A percentile compares a stretch with the other conserved stretches of the same genome.
Conservation (phyloP, 768 basidiomycete genomes). For the Melanogaster broomeanus region DNA sequence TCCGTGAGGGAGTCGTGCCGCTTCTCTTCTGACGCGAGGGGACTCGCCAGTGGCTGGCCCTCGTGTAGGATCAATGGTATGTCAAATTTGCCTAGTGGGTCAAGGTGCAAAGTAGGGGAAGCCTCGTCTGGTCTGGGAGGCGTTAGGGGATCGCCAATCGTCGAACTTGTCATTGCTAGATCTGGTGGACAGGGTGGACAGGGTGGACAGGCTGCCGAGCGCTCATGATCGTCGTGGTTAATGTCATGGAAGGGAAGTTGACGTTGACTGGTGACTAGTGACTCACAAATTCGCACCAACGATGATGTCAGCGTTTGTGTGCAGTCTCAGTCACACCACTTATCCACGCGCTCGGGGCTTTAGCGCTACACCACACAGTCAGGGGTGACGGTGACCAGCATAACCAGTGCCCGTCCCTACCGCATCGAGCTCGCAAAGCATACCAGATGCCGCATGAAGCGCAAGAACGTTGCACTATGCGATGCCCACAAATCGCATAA, state of each 20-base stretch:
- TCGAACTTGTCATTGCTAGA: background rate
- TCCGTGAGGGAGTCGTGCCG: background rate
- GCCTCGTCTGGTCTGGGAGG: too few relatives aligned
- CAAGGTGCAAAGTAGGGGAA: background rate
- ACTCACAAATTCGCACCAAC: background rate
- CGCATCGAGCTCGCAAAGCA: too few relatives aligned
- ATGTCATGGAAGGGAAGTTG: background rate
- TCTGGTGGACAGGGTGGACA: background rate
- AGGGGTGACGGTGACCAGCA: too few relatives aligned
- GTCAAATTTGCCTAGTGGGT: background rate
- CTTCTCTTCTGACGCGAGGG: background rate
- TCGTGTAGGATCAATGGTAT: conserved; percentile 1
- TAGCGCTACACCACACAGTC: too few relatives aligned
- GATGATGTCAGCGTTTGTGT: too few relatives aligned
- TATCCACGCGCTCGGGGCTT: too few relatives aligned
- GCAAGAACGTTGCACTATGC: too few relatives aligned
- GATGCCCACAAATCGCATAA: background rate
- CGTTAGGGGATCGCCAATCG: too few relatives aligned
- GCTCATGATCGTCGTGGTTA: conserved; percentile 8
- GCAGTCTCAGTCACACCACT: too few relatives aligned
- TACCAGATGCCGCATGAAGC: too few relatives aligned
- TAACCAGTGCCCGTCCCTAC: too few relatives aligned
- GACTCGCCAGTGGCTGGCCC: too few relatives aligned
- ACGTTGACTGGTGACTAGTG: background rate
- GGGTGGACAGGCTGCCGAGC: background rate